Conservation (phyloP, 2,329 filamentous ascomycete species). For the Ascochyta rabiei region DNA sequence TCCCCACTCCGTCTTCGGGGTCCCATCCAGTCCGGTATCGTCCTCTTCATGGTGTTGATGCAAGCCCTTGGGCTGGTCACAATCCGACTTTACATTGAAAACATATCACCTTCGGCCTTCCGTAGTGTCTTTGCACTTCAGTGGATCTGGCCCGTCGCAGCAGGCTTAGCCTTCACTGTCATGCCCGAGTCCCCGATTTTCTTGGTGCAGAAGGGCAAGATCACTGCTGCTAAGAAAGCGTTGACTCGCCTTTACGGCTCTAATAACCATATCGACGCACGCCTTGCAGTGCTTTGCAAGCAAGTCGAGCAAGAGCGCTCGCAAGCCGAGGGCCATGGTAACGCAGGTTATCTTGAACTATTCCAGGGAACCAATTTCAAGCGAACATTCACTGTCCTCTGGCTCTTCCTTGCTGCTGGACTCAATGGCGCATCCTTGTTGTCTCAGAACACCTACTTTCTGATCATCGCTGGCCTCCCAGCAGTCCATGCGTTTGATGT, state of each 20-base stretch:
- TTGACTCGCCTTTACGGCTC: constrained; percentile 5
- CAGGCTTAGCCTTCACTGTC: not conserved
- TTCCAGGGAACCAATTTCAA: constrained; percentile 11
- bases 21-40: constrained; percentile 11
- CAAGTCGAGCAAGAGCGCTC: constrained; percentile 4
- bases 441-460: constrained; percentile 11
- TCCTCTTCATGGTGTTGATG: constrained; percentile 13
- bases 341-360: constrained; percentile 6
- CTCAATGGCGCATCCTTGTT: constrained; percentile 12
- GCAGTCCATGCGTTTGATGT: constrained; percentile 13
- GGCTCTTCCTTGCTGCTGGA: constrained; percentile 14
- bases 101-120: constrained; percentile 2
- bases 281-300: constrained; percentile 3
- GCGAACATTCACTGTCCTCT: constrained; percentile 12
- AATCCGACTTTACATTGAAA: constrained; percentile 8
- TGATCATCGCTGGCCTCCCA: constrained; percentile 11
- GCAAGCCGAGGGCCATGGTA: constrained; percentile 3
- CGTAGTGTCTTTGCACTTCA: constrained; percentile 7
- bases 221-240: constrained; percentile 3
- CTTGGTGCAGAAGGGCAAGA: constrained; percentile 11
- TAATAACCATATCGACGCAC: constrained; percentile 9
- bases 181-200: constrained; percentile 17
- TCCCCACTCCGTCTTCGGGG: constrained; percentile 12
- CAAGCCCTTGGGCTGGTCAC: constrained; percentile 12
- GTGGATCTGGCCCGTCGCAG: constrained; percentile 11